Conservation (phyloP, 352 stramenopile species). For the Globisporangium canariense region DNA sequence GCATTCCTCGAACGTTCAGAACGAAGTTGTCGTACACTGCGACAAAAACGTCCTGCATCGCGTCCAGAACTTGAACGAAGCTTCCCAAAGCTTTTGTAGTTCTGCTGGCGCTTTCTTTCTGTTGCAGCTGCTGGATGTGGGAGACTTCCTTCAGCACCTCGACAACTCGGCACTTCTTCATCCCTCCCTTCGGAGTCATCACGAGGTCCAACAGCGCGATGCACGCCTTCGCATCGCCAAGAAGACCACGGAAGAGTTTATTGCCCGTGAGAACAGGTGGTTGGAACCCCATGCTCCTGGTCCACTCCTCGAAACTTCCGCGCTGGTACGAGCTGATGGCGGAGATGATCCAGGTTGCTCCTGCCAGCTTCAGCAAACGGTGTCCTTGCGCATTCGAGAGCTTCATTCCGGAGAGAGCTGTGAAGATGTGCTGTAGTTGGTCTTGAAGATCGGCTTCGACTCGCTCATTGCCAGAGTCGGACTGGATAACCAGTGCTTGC, state of each 20-base stretch:
- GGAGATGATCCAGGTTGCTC: constrained; percentile 42
- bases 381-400: constrained; percentile 62
- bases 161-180: constrained; percentile 37
- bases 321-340: not conserved
- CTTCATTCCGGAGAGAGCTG: constrained; percentile 34
- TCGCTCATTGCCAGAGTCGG: not conserved
- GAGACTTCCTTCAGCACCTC: constrained; percentile 18
- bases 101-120: constrained; percentile 1
- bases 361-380: constrained; percentile 44
- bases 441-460: constrained; percentile 1
- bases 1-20: constrained; percentile 25
- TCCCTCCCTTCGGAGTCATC: constrained; percentile 44
- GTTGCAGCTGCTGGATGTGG: not conserved
- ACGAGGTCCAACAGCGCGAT: constrained; percentile 38
- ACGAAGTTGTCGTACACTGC: constrained; percentile 33
- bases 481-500: not conserved
- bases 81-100: constrained; percentile 11
- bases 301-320: not conserved
- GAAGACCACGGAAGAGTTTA: constrained; percentile 21
- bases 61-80: constrained; percentile 26
- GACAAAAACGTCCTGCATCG: constrained; percentile 21
- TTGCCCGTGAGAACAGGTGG: constrained; percentile 8
- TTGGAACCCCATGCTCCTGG: not conserved
- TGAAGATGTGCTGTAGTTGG: constrained; percentile 15
- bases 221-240: constrained; percentile 22